phyloP scores from a whole-genome alignment of 768 basidiomycete species.

The Mycena sanguinolenta region DNA sequence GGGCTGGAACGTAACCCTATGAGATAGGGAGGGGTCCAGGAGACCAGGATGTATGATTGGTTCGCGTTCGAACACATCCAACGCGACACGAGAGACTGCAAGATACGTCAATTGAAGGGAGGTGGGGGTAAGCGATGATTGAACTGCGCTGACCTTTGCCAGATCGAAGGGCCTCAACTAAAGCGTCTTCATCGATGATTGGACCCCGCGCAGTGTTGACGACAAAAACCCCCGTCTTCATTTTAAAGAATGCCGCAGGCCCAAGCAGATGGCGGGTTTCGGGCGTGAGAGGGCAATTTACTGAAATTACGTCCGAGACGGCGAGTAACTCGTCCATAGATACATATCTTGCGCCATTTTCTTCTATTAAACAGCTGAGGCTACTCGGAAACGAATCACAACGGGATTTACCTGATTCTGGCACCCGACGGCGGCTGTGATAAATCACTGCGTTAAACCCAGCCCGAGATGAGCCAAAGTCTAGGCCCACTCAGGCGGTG shows the following conservation, averaged over 20 bases:
- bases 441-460: too few relatives aligned
- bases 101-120: neutral
- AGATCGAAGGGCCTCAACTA: constrained; percentile 54
- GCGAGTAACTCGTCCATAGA: constrained; percentile 36
- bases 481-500: too few relatives aligned
- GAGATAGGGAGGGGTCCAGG: constrained; percentile 28
- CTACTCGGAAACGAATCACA: neutral
- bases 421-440: constrained; percentile 36
- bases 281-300: constrained; percentile 39
- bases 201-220: constrained; percentile 66
- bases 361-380: constrained; percentile 16
- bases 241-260: constrained; percentile 37
- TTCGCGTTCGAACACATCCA: constrained; percentile 39
- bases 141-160: constrained; percentile 36
- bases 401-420: constrained; percentile 29
- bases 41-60: constrained; percentile 37
- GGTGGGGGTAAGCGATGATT: too few relatives aligned
- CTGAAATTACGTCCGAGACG: constrained; percentile 38
- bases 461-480: too few relatives aligned
- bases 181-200: constrained; percentile 60
- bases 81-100: constrained; percentile 32
- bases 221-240: constrained; percentile 60
- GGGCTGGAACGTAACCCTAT: constrained; percentile 33
- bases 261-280: constrained; percentile 39
- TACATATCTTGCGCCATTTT: constrained; percentile 35